Evolutionary conservation across 148 eudicot species (phyloP).

Genomic region (Arbutus unedo): DNA sequence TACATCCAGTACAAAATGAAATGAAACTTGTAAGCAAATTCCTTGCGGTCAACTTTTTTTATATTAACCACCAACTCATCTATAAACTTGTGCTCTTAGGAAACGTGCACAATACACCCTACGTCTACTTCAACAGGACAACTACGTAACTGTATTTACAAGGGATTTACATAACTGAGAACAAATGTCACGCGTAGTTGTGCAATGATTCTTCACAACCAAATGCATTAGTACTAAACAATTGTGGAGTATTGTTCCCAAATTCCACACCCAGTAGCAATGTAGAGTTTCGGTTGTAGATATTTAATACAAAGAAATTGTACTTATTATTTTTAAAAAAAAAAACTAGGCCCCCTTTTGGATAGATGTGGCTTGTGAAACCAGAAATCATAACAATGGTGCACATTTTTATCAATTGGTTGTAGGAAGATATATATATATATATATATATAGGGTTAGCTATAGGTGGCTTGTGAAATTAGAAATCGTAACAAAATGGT

Average conservation of each 20-base stretch:
- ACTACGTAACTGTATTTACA: background rate
- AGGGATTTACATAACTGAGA: background rate
- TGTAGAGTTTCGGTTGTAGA: background rate
- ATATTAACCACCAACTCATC: background rate
- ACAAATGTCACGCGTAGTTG: background rate
- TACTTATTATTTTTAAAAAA: background rate
- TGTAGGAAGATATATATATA: constrained; percentile 55
- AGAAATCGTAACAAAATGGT: background rate
- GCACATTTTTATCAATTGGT: constrained; percentile 42
- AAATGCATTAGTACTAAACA: background rate
- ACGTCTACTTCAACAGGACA: background rate
- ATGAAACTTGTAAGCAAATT: background rate
- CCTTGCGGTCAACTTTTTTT: background rate
- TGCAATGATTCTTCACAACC: no score
- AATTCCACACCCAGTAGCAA: background rate
- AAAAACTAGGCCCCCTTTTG: background rate
- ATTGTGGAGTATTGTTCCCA: background rate
- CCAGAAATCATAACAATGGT: background rate
- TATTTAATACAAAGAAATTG: background rate
- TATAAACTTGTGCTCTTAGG: background rate
- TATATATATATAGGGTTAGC: background rate
- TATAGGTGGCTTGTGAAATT: background rate
- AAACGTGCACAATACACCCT: background rate
- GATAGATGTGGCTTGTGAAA: background rate
- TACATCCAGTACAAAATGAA: background rate